These are phyloP conservation scores for Colletotrichum salicis DNA, from an alignment of 2,329 filamentous ascomycete genomes.

Conservation along the genomic window DNA sequence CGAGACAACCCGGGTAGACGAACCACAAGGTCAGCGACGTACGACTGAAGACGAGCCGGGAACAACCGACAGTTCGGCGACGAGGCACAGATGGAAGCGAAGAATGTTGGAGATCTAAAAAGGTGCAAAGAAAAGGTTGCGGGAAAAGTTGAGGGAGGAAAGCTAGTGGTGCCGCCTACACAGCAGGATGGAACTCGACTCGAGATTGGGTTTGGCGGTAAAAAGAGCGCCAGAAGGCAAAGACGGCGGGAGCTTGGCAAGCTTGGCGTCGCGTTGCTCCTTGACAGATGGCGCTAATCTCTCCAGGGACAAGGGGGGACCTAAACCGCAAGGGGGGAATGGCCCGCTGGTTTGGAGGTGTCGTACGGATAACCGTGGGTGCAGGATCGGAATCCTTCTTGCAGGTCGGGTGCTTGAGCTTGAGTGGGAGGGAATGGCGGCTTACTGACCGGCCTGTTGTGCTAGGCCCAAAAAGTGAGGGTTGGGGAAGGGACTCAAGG, in stretches of 20 bases:
- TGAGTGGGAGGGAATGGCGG: not conserved
- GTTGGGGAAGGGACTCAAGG: not conserved
- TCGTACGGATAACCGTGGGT: not conserved
- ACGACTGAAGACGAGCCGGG: not conserved
- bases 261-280: not conserved
- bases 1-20: slow-evolving; percentile 14
- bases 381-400: not conserved
- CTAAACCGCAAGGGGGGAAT: not conserved
- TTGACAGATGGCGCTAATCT: not conserved
- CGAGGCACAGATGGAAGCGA: not conserved
- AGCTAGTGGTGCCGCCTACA: not conserved
- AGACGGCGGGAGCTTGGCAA: not conserved
- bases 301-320: not conserved
- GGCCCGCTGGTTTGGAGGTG: not conserved
- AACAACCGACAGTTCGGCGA: not conserved
- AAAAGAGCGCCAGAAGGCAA: not conserved
- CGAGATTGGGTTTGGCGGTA: not conserved
- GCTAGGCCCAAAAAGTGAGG: not conserved
- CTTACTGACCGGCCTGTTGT: not conserved
- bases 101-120: not conserved
- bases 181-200: not conserved
- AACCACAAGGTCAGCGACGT: not conserved
- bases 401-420: not conserved
- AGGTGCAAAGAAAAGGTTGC: not conserved
- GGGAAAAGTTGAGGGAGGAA: not conserved